These are phyloP conservation scores for Bruguiera parviflora DNA, from an alignment of 345 rosid species.

Conservation along the genomic window DNA sequence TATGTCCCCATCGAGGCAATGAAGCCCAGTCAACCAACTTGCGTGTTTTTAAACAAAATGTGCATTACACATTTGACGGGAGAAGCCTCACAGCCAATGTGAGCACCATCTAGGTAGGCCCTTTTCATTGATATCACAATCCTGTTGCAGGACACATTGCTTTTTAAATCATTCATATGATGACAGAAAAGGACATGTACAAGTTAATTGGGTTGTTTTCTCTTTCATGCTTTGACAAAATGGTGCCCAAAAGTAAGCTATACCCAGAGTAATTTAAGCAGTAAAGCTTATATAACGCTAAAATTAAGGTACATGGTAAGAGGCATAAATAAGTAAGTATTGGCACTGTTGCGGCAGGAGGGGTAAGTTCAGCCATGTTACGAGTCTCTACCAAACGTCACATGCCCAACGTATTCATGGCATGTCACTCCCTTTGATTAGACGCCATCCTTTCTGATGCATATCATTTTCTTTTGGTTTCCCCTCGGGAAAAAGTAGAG, in stretches of 20 bases:
- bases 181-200: background rate
- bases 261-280: too few species aligned
- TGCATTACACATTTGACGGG: constrained; percentile 9
- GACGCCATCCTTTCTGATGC: constrained; percentile 1
- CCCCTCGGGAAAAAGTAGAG: background rate
- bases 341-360: too few species aligned
- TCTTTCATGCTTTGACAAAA: too few species aligned
- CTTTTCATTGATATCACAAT: constrained; percentile 8
- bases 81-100: constrained; percentile 43
- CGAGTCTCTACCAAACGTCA: background rate
- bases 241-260: too few species aligned
- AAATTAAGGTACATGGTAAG: background rate
- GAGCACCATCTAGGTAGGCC: constrained; percentile 26
- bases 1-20: background rate
- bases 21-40: constrained; percentile 21
- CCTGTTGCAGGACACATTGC: constrained; percentile 18
- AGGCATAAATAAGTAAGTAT: background rate
- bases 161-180: constrained; percentile 12
- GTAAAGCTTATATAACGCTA: too few species aligned
- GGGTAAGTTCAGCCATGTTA: background rate
- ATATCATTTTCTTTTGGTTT: background rate
- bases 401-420: background rate
- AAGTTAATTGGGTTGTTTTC: too few species aligned
- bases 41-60: constrained; percentile 2
- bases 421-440: constrained; percentile 3